Conservation (phyloP, 2,329 filamentous ascomycete species). For the Botryotinia convoluta region DNA sequence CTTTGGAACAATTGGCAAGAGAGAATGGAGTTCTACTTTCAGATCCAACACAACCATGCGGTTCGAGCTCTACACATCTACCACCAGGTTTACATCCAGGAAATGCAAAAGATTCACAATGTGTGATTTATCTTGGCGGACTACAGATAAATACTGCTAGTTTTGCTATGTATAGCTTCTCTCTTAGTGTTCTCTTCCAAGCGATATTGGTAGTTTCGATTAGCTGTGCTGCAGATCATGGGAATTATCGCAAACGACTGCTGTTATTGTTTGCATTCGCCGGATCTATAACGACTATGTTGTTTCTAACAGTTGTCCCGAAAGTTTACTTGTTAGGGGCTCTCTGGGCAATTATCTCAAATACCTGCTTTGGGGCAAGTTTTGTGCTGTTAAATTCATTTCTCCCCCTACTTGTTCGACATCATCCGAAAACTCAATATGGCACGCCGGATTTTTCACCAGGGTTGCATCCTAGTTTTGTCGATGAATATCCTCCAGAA, state of each 20-base stretch:
- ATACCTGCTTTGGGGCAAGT: constrained; percentile 90
- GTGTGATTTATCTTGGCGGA: constrained; percentile 78
- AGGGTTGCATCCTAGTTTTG: constrained; percentile 28
- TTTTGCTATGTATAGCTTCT: constrained; percentile 99
- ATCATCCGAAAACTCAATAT: constrained; percentile 56
- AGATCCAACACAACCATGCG: constrained; percentile 74
- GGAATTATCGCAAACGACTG: constrained; percentile 84
- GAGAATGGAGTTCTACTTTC: constrained; percentile 85
- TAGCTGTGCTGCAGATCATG: constrained; percentile 93
- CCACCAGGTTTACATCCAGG: constrained; percentile 21
- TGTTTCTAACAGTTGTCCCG: constrained; percentile 76
- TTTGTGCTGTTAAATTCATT: constrained; percentile 97
- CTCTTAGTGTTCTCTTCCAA: constrained; percentile 84
- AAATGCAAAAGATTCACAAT: constrained; percentile 57
- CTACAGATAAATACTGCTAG: constrained; percentile 90
- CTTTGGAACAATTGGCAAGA: constrained; percentile 87
- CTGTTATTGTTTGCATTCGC: constrained; percentile 80
- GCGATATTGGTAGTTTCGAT: constrained; percentile 92
- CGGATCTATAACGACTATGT: constrained; percentile 81
- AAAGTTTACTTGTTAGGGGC: constrained; percentile 77
- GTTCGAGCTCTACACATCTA: constrained; percentile 36
- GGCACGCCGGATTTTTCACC: constrained; percentile 30
- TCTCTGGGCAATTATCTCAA: constrained; percentile 82
- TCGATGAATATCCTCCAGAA: constrained; percentile 25
- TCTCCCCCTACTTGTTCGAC: constrained; percentile 81